Evolutionary conservation across 371 early-diverging fungal genomes (phyloP).

Genomic region (Parasitella parasitica): DNA sequence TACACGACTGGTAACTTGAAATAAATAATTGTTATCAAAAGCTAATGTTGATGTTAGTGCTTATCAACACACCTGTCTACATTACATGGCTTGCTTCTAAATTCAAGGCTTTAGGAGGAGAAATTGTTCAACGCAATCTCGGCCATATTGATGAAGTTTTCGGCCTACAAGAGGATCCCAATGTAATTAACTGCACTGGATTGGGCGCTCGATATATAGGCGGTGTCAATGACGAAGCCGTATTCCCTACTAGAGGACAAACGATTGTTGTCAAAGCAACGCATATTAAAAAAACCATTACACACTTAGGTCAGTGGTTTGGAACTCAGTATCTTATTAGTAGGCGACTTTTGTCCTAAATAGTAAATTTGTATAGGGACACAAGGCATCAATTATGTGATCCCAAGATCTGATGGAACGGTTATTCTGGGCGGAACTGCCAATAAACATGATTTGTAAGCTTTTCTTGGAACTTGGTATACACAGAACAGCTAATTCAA

Average conservation of each 20-base stretch:
- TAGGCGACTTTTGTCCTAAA: not conserved
- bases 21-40: not conserved
- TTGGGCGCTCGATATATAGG: constrained; percentile 61
- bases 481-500: not conserved
- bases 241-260: constrained; percentile 78
- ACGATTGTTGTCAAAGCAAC: constrained; percentile 64
- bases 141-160: constrained; percentile 52
- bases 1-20: constrained; percentile 55
- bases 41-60: no score
- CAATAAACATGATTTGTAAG: constrained; percentile 63
- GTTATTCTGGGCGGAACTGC: constrained; percentile 79
- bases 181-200: constrained; percentile 79
- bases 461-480: not conserved
- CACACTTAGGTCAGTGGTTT: constrained; percentile 35
- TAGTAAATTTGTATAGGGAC: not conserved
- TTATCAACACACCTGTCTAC: constrained; percentile 65
- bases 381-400: constrained; percentile 65
- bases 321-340: not conserved
- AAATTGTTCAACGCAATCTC: constrained; percentile 37
- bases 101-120: constrained; percentile 58
- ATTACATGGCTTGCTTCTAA: constrained; percentile 59
- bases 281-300: constrained; percentile 57
- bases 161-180: constrained; percentile 11
- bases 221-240: constrained; percentile 64
- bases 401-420: constrained; percentile 77